A percentile compares a stretch with the other conserved stretches of the same genome.
These are phyloP conservation scores for Saccharomycopsis fibuligera DNA, from an alignment of 805 yeast genomes.

Conservation along the genomic window DNA sequence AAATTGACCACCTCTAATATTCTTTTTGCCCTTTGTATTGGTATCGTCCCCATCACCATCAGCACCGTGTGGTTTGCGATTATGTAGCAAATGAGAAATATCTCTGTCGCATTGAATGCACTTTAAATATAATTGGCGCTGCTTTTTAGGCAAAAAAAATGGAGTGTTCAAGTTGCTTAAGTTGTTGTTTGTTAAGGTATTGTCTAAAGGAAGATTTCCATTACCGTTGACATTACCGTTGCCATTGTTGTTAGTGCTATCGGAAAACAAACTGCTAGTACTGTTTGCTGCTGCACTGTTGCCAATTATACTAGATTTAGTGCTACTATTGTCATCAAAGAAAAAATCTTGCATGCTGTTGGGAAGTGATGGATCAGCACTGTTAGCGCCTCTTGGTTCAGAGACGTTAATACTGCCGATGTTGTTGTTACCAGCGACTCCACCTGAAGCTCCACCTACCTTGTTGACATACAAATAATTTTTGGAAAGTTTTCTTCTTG, in stretches of 20 bases:
- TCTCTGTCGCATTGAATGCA: constrained; percentile 80
- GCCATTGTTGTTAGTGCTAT: neutral
- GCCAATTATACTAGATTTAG: too few relatives aligned
- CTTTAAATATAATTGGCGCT: constrained; percentile 74
- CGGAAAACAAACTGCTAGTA: neutral
- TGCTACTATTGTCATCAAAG: too few relatives aligned
- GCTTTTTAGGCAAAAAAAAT: constrained; percentile 25
- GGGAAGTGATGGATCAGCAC: too few relatives aligned
- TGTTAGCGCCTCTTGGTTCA: neutral
- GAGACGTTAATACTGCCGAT: neutral
- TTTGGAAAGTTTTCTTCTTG: constrained; percentile 57
- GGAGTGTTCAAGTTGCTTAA: neutral
- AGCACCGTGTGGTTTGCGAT: constrained; percentile 9
- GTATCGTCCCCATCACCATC: neutral
- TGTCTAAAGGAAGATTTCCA: neutral
- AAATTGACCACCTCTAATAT: too few relatives aligned
- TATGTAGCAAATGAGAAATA: constrained; percentile 28
- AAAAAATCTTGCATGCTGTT: too few relatives aligned
- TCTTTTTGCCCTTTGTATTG: too few relatives aligned
- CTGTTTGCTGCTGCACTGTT: neutral
- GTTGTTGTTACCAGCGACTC: neutral
- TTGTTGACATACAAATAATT: constrained; percentile 22
- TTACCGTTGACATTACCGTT: too few relatives aligned
- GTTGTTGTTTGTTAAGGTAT: neutral
- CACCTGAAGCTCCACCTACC: neutral